phyloP scores from a whole-genome alignment of 805 yeast species.

The Candida corydali region DNA sequence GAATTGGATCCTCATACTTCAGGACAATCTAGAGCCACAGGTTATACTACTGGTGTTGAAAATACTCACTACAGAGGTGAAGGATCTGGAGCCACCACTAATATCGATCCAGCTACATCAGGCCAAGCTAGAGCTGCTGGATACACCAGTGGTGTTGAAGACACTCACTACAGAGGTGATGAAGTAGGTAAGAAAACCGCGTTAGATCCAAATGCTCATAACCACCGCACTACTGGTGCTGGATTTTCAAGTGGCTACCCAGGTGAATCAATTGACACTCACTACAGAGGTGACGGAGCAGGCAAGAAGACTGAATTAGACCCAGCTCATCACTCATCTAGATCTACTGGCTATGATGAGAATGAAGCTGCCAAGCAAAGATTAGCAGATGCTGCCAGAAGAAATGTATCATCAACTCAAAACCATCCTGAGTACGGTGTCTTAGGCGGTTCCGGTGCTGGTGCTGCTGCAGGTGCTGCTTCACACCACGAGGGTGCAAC shows the following conservation, averaged over 20 bases:
- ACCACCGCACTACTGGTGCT: not conserved
- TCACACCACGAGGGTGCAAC: not conserved
- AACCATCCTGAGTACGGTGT: not conserved
- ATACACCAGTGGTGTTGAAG: not conserved
- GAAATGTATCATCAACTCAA: constrained; percentile 5
- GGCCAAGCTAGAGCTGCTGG: constrained; percentile 6
- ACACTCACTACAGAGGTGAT: constrained; percentile 5
- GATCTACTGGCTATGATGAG: constrained; percentile 1
- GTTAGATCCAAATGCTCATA: constrained; percentile 1
- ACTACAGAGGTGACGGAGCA: not conserved
- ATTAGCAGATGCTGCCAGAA: constrained; percentile 6
- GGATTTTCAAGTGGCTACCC: not conserved
- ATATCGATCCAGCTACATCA: not conserved
- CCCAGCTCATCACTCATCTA: constrained; percentile 2
- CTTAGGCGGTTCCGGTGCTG: not conserved
- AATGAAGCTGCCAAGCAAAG: constrained; percentile 5
- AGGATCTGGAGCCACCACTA: constrained; percentile 1
- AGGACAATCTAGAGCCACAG: not conserved
- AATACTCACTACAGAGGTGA: constrained; percentile 6
- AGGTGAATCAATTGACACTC: not conserved
- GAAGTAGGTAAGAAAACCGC: constrained; percentile 2
- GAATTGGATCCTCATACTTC: not conserved
- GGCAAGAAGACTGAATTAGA: constrained; percentile 5
- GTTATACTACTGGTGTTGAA: constrained; percentile 1
- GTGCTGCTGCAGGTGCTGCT: constrained; percentile 3